Base-by-base conservation (phyloP, 2,329 filamentous ascomycete genomes). In the Raffaelea ambrosiae region DNA sequence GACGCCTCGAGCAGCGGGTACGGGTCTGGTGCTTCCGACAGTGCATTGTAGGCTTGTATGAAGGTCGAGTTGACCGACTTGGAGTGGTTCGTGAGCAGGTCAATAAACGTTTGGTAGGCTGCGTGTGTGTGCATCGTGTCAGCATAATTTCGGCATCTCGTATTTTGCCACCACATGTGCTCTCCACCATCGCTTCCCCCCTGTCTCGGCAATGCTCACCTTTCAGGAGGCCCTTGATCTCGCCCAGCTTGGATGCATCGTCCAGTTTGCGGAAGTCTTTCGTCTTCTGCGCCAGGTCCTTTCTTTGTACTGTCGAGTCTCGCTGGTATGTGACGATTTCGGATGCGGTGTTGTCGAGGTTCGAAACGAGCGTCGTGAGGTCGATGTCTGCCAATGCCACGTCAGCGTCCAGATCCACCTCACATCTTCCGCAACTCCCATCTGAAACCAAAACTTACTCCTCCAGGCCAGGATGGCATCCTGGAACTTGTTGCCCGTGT, bases 41-140 rank as follows among this genome's bases (percentile, higher is more conserved):
- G 73, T 4, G 89, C 86, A 4, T 89, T 93, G 64, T 98, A 98
- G 23, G 93, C 75, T 59, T 95, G 88, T 53, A 98, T 73, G 61
- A 98, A 98, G 7, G 90, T 85, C 16, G 89, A 90, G 58, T 95
- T 94, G 47, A 93, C 88, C 5, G 88, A 81, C 67, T 98, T 98
- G 57, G 89, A 93, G 65, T 97, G 91, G 64, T 91, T 96, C 19
- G 93, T 94, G 52, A 98, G 76, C 49, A 95, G 82, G 62, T 98
- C 93, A 64, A 98, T 96, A 62, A 97, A 98, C 46, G 84, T 86
- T 68, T 98, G 93, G 71, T 98, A 98, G 44, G 90, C 89, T 91
- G 64, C 52, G 9, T 49, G 21, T 47, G 21, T 40, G 33, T 29
- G 26, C 7, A 13, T 7, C 26, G 29, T 20, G 35, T 41, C 22